Base-by-base conservation (phyloP, 179 eudicot genomes). In the Monotropa hypopitys region DNA sequence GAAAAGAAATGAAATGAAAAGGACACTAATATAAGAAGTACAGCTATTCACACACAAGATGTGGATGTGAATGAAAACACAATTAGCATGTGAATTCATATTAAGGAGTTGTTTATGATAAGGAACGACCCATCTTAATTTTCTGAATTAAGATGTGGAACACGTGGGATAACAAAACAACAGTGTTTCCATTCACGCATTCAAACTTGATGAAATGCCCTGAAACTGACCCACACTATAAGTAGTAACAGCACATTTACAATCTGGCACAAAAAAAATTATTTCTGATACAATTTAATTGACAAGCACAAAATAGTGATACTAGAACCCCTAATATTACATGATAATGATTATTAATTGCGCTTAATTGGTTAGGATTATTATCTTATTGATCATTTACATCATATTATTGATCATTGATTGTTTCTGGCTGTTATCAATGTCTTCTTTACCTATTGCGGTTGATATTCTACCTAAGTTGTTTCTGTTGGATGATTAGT, bases 1-100 rank as follows among this genome's bases (percentile, higher is more conserved):
- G 20, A 79, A 68, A 71, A 26, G 38, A 67, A 78, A 56, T 8
- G 62, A 72, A 4, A 23, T n/a, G 54, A 67, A 62, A 68, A 21
- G 32, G 40, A 50, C 53, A 20, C 66, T 28, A 61, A 28, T 61
- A 12, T 26, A 59, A 54, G 20, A 71, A 28, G 51, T 8, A 20
- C n/a, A 21, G 26, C 72, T 20, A 47, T 45, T 54, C 45, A 78
- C 68, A 70, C 40, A 80, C 26, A 53, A 51, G 28, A 51, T 50
- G 32, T 5, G 28, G 67, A 56, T 51, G n/a, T 21, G 5, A 70
- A 76, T 2, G 4, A 70, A 50, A 50, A 49, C 30, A 40, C 16
- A 51, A 23, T 15, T 26, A 11, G n/a, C 21, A 21, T 23, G 42
- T 12, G 23, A 72, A 43, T 20, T 33, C n/a, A 33, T 12, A 78